Evolutionary conservation across 75 land plant genomes (phyloP), one percentile per base, ranked within the genome.

Genomic region (Pinus taeda): DNA sequence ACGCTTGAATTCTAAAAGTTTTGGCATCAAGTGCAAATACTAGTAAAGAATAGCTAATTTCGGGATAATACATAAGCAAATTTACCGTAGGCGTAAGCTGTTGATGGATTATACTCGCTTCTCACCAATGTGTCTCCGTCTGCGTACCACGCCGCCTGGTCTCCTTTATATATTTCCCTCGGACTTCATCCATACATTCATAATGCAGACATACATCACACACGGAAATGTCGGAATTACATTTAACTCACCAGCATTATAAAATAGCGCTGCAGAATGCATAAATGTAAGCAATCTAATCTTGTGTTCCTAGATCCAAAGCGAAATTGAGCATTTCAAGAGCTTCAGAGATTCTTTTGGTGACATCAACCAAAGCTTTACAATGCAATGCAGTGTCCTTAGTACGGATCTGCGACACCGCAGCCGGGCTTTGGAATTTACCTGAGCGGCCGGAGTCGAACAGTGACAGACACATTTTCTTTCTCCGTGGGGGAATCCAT

Each of bases 111-210:
- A 74, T 85, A 93, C 86, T 92, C 99, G 67, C 86, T 89, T 22
- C 98, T 85, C 13, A 97, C 99, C 29, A 92, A 85, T 74, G 90
- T 95, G 77, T 97, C 98, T 30, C 99, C 96, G 74, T 97, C 98
- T 4, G 98, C 88, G 60, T 91, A 97, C 99, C 98, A 97, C 3
- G 99, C 91, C n/a, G 88, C 87, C 88, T 97, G 95, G 79, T 97
- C 99, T 45, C 98, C 99, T 57, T 88, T 74, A 74, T 88, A 88
- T 73, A 85, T 85, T 76, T 97, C 99, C 79, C 99, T 83, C 57
- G 88, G 83, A 83, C 99, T 97, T 83, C 82, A 49, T 49, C 12
- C 12, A 49, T 49, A 11, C 55, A 49, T 49, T 9, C 55, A 49
- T 11, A 49, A 49, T 49, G 55, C 55, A 49, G 55, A 49, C 55